Evolutionary conservation across 2,329 filamentous ascomycete species (phyloP), one percentile per base, ranked within the genome.

Genomic region (Fusarium camptoceras): DNA sequence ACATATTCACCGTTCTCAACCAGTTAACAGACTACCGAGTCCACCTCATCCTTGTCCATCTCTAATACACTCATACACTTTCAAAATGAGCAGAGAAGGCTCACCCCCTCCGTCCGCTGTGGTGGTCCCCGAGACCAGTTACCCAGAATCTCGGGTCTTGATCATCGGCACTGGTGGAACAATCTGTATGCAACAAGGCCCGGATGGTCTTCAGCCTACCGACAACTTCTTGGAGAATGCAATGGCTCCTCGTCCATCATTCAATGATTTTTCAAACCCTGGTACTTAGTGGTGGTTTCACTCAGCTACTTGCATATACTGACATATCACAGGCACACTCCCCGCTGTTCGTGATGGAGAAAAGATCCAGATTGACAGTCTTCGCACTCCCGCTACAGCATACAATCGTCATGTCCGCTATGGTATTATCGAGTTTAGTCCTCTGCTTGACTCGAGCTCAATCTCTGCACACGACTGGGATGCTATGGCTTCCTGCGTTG

Each of bases 131-230:
- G 73, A 72, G 56, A 67, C 72, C 50, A 80, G 76, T 11, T 84
- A 84, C 61, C 91, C 91, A 14, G 93, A 97, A 79, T 93, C 93
- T 25, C 87, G 92, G 62, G 92, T 98, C 15, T 85, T 98, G 70
- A 92, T 97, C 75, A 93, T 97, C 80, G 95, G 97, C 83, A 97
- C 94, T 15, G 94, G 93, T 64, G 92, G 92, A 46, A 94, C 92
- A 9, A 97, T 97, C 75, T 97, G 94, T 82, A 97, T 98, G 94
- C 89, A 91, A 77, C 91, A 90, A 57, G 94, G 93, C 12, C 86
- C 88, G 11, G 88, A 94, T 71, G 94, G 94, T 2, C 88, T 97
- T 56, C 86, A 96, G 37, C 94, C 94, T 8, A 92, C 92, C 59
- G 84, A 88, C 74, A 91, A 92, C 6, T 97, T 98, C 78, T 84